These are phyloP conservation scores for Phytophthora sp. DNA, from an alignment of 352 stramenopile species.

Conservation along the genomic window DNA sequence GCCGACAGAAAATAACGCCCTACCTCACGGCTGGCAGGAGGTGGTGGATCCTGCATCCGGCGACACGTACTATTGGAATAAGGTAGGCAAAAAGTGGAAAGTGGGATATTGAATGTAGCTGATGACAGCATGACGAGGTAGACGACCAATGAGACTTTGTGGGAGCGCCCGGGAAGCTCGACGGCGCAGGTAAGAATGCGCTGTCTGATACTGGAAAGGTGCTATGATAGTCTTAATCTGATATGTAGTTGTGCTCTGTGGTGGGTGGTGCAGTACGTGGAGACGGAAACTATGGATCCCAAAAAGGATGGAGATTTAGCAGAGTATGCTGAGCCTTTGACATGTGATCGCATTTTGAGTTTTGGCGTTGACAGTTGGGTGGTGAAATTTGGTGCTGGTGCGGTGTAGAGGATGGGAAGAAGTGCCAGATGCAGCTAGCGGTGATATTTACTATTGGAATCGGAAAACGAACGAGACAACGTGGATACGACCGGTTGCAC, in stretches of 20 bases:
- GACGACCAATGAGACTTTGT: slow-evolving; percentile 78
- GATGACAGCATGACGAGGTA: too few species aligned
- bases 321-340: slow-evolving; percentile 16
- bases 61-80: slow-evolving; percentile 83
- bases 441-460: slow-evolving; percentile 81
- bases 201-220: too few species aligned
- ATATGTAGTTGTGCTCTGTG: too few species aligned
- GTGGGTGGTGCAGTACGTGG: neutral
- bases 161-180: slow-evolving; percentile 52
- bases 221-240: too few species aligned
- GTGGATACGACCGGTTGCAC: slow-evolving; percentile 58
- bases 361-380: neutral
- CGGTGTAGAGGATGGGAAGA: slow-evolving; percentile 65
- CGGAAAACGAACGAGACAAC: slow-evolving; percentile 73
- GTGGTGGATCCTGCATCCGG: slow-evolving; percentile 52
- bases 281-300: slow-evolving; percentile 1
- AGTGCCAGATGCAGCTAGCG: slow-evolving; percentile 58
- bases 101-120: neutral
- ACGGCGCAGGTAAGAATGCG: slow-evolving; percentile 8
- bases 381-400: too few species aligned
- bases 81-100: slow-evolving; percentile 40
- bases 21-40: slow-evolving; percentile 63
- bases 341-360: neutral
- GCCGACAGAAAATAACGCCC: slow-evolving; percentile 21
- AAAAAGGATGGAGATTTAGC: slow-evolving; percentile 14